Base-by-base conservation (phyloP, 768 basidiomycete genomes). In the Termitomyces sp. region DNA sequence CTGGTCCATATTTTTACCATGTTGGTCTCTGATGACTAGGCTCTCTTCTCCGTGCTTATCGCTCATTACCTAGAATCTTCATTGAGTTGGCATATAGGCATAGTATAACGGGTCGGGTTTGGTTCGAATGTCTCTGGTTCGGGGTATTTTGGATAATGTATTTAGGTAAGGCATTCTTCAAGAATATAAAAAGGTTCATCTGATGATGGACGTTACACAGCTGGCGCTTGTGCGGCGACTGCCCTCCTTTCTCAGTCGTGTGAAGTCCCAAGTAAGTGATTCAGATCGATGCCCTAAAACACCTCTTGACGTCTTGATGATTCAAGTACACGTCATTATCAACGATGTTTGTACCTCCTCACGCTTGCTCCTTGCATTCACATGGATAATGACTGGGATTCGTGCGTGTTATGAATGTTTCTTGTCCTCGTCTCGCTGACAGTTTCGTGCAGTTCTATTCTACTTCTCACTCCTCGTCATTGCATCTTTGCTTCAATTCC, bases 71-170 rank as follows among this genome's bases (percentile, higher is more conserved):
- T 55, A 83, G 82, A 66, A 78, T 81, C 45, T 86, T 87, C 60
- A 68, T 83, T 39, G 88, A 90, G 68, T 68, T 89, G 36, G 64
- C 81, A 24, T 76, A 78, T 20, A 76, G 72, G 59, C 72, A 80
- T 67, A 70, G 81, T 7, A 67, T 87, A 44, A 77, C 83, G 22
- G 79, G 80, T 24, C 79, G 77, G n/a, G 82, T 90, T 16, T 89
- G 86, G 86, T 87, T 90, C 61, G 89, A 91, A 67, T 81, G 80
- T 62, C 47, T 70, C 24, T 91, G 88, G 88, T 71, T 85, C 36
- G 72, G 74, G 1, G 18, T 85, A 5, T 84, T 86, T 63, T 85
- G 82, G 67, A 42, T 80, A 13, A 69, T 89, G 71, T 74, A 87
- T 61, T 72, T 91, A 5, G 79, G 89, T 91, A 66, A 47, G 59